phyloP scores from a whole-genome alignment of 148 eudicot species.

The Polygonum maritimum region DNA sequence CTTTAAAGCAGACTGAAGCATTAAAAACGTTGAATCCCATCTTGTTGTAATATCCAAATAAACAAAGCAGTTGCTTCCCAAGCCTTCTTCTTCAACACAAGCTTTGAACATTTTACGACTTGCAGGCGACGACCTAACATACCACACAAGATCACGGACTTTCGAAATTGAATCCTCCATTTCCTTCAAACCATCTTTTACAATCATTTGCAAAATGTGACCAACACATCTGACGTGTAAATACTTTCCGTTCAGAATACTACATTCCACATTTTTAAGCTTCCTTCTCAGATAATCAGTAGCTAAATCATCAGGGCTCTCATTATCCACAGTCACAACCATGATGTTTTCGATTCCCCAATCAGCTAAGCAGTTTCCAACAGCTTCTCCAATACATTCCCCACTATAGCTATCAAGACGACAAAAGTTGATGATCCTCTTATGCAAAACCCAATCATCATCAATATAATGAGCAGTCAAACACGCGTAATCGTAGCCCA shows the following conservation, averaged over 20 bases:
- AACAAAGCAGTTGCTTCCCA: background rate
- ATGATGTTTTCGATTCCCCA: slow-evolving; percentile 12
- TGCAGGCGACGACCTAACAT: background rate
- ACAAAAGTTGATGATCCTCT: background rate
- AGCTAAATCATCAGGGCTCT: slow-evolving; percentile 1
- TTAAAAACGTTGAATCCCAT: slow-evolving; percentile 5
- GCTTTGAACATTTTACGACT: background rate
- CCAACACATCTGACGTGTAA: background rate
- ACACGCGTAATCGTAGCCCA: background rate
- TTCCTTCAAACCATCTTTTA: slow-evolving; percentile 7
- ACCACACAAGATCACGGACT: background rate
- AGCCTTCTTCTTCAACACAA: background rate
- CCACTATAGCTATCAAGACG: background rate
- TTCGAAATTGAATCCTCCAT: background rate
- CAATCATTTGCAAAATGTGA: background rate
- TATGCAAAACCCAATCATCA: slow-evolving; percentile 8
- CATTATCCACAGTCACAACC: slow-evolving; percentile 11
- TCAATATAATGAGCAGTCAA: slow-evolving; percentile 9
- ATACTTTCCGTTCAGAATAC: background rate
- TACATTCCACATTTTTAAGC: background rate
- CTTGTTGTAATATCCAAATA: background rate
- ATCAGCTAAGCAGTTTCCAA: slow-evolving; percentile 2
- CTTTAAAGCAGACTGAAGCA: background rate
- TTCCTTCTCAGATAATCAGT: slow-evolving; percentile 7
- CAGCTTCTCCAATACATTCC: slow-evolving; percentile 3